Base-by-base conservation (phyloP, 1,139 yeast species). In the Eremothecium cymbalariae region DNA sequence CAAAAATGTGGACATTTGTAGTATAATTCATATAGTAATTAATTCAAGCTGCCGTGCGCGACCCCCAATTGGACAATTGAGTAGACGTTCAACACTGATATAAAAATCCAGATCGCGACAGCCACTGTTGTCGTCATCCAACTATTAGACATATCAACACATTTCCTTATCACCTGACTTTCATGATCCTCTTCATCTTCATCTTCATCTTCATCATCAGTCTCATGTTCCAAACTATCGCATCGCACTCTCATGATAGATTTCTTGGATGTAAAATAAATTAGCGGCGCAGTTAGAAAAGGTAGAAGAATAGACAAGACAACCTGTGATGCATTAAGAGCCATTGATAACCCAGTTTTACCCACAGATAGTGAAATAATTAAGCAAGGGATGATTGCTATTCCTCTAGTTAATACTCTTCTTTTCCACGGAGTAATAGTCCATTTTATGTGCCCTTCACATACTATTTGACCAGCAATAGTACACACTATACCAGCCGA, bases 401-500 rank as follows among this genome's bases (percentile, higher is more conserved):
- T 73, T 12, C 70, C 60, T 59, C 94, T 67, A 0, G 94, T 83
- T 14, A 75, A 66, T 3, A 83, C 53, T 48, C 94, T 65, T 54
- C 94, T 68, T 31, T 77, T 52, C 94, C 94, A 83, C 4, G 94
- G 94, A 46, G 63, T 67, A 31, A 80, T 54, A 12, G 71, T 71
- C 93, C 94, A 82, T 41, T 74, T 71, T 28, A 83, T 68, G 52
- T 81, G 85, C 1, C 94, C 94, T 55, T 83, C 94, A 45, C 83
- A 70, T 3, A 83, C 86, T 48, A 83, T 78, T 55, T 83, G 94
- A 7, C 94, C 94, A 0, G 93, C 84, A 59, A 83, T 78, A 0
- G 94, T 83, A 54, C 94, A 83, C 2, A 83, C 88, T 39, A 83
- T 77, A 31, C 93, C 93, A 0, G 94, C 88, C 41, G 84, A 75